Conservation (phyloP, 805 yeast species). For the Pichia sporocuriosa region DNA sequence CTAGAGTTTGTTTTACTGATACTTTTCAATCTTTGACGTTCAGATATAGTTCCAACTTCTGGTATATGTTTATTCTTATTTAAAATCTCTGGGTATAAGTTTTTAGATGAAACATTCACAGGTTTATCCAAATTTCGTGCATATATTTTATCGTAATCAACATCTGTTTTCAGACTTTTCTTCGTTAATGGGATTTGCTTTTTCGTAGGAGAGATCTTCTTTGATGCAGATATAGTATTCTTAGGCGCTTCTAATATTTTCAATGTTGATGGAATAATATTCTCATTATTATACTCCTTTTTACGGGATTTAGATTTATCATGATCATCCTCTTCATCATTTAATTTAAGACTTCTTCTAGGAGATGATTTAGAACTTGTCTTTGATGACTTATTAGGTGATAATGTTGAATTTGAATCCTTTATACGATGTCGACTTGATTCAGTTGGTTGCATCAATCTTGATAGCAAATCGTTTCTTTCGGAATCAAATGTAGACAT, state of each 20-base stretch:
- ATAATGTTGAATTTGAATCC: background rate
- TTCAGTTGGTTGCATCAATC: conserved; percentile 24
- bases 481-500: too few species aligned
- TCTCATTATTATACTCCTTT: background rate
- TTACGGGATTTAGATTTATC: background rate
- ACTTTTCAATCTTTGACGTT: background rate
- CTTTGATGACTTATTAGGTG: conserved; percentile 2
- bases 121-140: background rate
- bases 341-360: background rate
- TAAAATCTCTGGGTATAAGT: too few species aligned
- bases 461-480: conserved; percentile 15
- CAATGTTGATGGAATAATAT: background rate
- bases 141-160: conserved; percentile 1
- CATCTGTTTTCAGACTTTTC: conserved; percentile 19
- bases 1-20: background rate
- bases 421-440: conserved; percentile 17
- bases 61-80: too few species aligned
- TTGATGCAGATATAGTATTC: background rate
- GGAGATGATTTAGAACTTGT: conserved; percentile 1
- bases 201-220: background rate
- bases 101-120: background rate
- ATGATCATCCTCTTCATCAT: background rate
- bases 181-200: conserved; percentile 23
- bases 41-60: conserved; percentile 4
- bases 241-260: background rate